Evolutionary conservation across 495 filamentous ascomycete genomes (phyloP).

Genomic region (Penicillium goetzii): DNA sequence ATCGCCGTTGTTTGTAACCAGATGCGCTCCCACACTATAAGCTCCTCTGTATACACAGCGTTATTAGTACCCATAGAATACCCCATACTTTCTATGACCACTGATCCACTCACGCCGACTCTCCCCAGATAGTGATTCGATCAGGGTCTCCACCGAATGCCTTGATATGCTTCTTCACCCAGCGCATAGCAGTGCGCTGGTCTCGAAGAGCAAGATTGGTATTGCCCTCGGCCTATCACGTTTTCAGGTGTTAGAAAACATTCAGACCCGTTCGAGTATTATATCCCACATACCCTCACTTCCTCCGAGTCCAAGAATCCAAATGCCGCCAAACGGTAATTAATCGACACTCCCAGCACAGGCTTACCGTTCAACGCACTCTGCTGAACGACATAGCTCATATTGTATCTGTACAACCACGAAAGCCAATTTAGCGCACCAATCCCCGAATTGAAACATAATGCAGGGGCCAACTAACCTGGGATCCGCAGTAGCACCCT

Average conservation of each 20-base stretch:
- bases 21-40: slow-evolving; percentile 43
- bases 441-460: neutral
- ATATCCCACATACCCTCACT: slow-evolving; percentile 36
- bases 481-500: slow-evolving; percentile 43
- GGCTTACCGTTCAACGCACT: slow-evolving; percentile 54
- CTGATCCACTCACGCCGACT: slow-evolving; percentile 55
- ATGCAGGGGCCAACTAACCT: slow-evolving; percentile 30
- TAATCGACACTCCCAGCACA: slow-evolving; percentile 72
- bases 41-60: slow-evolving; percentile 29
- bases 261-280: neutral
- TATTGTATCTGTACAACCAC: slow-evolving; percentile 34
- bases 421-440: neutral
- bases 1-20: slow-evolving; percentile 40
- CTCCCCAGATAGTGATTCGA: slow-evolving; percentile 71
- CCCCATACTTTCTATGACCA: neutral
- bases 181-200: slow-evolving; percentile 52
- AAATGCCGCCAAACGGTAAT: slow-evolving; percentile 73
- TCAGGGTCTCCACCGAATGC: slow-evolving; percentile 59
- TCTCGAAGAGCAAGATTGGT: slow-evolving; percentile 57
- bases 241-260: neutral
- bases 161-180: slow-evolving; percentile 56
- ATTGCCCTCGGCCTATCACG: slow-evolving; percentile 43
- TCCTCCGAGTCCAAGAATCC: slow-evolving; percentile 66
- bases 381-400: slow-evolving; percentile 44
- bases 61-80: neutral